Base-by-base conservation (phyloP, 2,329 filamentous ascomycete species). In the Apiospora malaysiana region DNA sequence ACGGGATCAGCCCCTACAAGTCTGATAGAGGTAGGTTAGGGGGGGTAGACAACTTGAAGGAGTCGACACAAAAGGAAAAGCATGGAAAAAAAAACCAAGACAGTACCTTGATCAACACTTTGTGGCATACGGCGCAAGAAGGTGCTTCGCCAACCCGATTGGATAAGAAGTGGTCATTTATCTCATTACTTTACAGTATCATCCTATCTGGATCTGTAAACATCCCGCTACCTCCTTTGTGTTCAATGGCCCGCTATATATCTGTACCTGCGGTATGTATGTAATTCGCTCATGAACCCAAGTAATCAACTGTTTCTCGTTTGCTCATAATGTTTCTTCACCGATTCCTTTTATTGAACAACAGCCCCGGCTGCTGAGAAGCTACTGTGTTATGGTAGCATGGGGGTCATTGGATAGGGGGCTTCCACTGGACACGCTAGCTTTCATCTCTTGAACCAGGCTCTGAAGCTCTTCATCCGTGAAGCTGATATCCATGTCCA, bases 391-490 rank as follows among this genome's bases (percentile, higher is more conserved):
- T 18, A 40, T 63, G 10, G 8, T 4, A 32, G 21, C 9, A 63
- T n/a, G n/a, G 18, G 56, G 56, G 3, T 32, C 10, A 1, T 14
- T 32, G 21, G 21, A 63, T 21, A 14, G 21, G 27, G 56, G 56
- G 32, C 56, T 63, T 18, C 32, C 21, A 63, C 56, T 63, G 32
- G 56, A 40, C 18, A 27, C 63, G 63, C 40, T 69, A 10, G 40
- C 23, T 46, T 63, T 49, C 37, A 71, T 59, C 40, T 68, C 66
- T 8, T 43, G 65, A 27, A 70, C 59, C n/a, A 72, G 63, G 9
- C 66, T 51, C 12, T 66, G 63, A 0, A 72, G 65, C 49, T 70
- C 68, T 25, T 65, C 51, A 9, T 65, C 68, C 4, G 68, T 69
- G n/a, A 69, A 69, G 18, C 16, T 69, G 12, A 65, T 40, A 27